Base-by-base conservation (phyloP, 2,329 filamentous ascomycete genomes). In the Amphichorda felina region DNA sequence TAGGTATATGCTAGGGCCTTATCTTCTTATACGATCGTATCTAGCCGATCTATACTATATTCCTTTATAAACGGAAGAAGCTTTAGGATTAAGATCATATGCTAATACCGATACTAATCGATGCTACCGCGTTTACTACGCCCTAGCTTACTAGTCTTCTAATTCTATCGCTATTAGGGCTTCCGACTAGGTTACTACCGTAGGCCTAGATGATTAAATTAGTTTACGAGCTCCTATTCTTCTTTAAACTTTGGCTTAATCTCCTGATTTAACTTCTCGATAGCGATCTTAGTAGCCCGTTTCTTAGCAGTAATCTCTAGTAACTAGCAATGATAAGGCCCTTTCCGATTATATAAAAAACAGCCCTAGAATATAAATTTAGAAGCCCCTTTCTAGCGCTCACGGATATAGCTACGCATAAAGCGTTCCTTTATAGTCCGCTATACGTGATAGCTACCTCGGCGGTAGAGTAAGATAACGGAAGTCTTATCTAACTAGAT, bases 311-410 rank as follows among this genome's bases (percentile, higher is more conserved):
- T 24, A 38, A 18, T 38, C 32, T 38, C 28, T 35, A 18, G 32
- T 8, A 17, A 8, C 28, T 29, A 38, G 25, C 18, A 38, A 14
- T 38, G 15, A 18, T 24, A 38, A 19, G 37, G 26, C 4, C 26
- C 32, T n/a, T 38, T 38, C 15, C 27, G 26, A 38, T 38, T 21
- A 24, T 38, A 35, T 11, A 19, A 35, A 35, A 38, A 38, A 2
- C 4, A 21, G 11, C 28, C 31, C 32, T 34, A 35, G 14, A 38
- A 38, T 31, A 38, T 38, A 30, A 36, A 36, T 16, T 36, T n/a
- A 7, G n/a, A 36, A 19, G 18, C 30, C 4, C 26, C 34, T 21
- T 30, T 36, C 11, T 22, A 36, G 11, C 26, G 10, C 27, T 31
- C 29, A 30, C 29, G 25, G 22, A 38, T 38, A 35, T 18, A 33